Base-by-base conservation (phyloP, 169 alveolate species). In the Cryptosporidium sp. region DNA sequence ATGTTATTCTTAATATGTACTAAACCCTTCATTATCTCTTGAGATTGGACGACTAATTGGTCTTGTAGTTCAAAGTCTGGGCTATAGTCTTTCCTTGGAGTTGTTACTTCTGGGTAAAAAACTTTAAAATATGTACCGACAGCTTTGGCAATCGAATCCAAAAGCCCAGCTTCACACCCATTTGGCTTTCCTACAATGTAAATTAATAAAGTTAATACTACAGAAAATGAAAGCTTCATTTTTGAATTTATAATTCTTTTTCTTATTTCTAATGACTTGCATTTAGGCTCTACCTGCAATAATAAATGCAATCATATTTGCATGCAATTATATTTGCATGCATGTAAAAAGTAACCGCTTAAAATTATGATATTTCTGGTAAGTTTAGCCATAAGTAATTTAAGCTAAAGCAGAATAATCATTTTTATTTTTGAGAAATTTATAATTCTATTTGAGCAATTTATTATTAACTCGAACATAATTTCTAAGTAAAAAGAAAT, bases 91-190 rank as follows among this genome's bases (percentile, higher is more conserved):
- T 80, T 80, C 51, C 75, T 80, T 16, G 89, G 89, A 43, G 74
- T 35, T 39, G 75, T 65, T 58, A 80, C 75, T 48, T 59, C 73
- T 14, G 89, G 89, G 50, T 80, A 80, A n/a, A 80, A 80, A 41
- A 65, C 89, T 45, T 62, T 80, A 31, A 62, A 59, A 62, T 80
- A 80, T 41, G 80, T 80, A 23, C 80, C 73, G 9, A 80, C 73
- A 5, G 75, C 65, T 67, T 59, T 80, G 21, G 80, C 89, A 31
- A 80, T 65, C 0, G 65, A 23, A 2, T 61, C 67, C 16, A 80
- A 45, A 26, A 80, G 51, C 41, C 89, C 89, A 31, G 89, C 89
- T 48, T 80, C 89, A 45, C 89, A 80, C 51, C 67, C 62, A 62
- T 12, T 39, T 37, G 89, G 89, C 31, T 62, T 80, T 39, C 68